These are phyloP conservation scores for Rhynchospora pubera DNA, from an alignment of 176 grass and related monocot species.

Conservation along the genomic window DNA sequence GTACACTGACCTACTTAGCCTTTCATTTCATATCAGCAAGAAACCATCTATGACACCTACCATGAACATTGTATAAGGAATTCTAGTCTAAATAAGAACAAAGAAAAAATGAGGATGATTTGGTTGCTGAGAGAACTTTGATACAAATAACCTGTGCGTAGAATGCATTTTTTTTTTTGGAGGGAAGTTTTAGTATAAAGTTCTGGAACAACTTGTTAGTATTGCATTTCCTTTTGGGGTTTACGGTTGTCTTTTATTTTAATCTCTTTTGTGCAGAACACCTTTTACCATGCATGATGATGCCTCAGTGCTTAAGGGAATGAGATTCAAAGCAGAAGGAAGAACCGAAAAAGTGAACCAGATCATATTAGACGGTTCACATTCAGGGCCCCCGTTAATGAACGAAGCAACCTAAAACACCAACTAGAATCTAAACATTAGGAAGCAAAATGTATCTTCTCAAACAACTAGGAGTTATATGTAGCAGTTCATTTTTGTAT, in stretches of 20 bases:
- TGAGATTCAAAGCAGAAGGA: constrained; percentile 30
- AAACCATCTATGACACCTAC: background rate
- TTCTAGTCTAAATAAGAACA: background rate
- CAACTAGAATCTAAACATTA: background rate
- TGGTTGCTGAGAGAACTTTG: background rate
- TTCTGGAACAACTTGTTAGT: background rate
- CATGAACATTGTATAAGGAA: background rate
- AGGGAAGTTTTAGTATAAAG: background rate
- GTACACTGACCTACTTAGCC: background rate
- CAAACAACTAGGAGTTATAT: background rate
- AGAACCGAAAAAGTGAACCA: constrained; percentile 28
- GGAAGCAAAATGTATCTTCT: background rate
- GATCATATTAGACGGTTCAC: constrained; percentile 18
- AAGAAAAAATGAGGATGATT: background rate
- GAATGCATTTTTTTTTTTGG: background rate
- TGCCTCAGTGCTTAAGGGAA: constrained; percentile 57
- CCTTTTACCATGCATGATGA: constrained; percentile 89
- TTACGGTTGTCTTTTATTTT: background rate
- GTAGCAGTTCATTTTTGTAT: constrained; percentile 21
- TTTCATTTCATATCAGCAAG: background rate
- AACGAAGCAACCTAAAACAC: background rate
- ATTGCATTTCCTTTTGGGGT: background rate
- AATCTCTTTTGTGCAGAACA: constrained; percentile 35
- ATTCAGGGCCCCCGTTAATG: background rate
- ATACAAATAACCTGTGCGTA: background rate